Conservation (phyloP, 2,329 filamentous ascomycete species). For the Magnaporthiopsis poae region DNA sequence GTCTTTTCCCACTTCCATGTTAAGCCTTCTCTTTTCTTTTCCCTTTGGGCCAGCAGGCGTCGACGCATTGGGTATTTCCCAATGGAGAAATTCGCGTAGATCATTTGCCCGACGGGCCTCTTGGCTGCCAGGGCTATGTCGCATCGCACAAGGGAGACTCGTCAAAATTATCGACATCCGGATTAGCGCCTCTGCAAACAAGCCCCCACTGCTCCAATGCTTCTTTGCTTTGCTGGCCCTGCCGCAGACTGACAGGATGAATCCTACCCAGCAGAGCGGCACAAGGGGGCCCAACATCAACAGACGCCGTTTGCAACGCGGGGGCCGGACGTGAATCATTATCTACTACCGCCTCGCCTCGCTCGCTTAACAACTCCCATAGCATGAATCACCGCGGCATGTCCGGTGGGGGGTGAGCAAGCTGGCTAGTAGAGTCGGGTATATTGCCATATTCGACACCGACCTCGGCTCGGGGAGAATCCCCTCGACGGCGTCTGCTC, state of each 20-base stretch:
- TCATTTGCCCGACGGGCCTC: neutral
- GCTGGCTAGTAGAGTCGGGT: too few relatives aligned
- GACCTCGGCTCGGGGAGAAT: neutral
- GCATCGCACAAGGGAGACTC: slow-evolving; percentile 15
- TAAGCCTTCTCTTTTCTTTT: neutral
- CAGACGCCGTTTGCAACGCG: neutral
- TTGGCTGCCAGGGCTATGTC: neutral
- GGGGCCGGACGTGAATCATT: neutral
- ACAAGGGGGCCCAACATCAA: neutral
- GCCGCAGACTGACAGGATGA: too few relatives aligned
- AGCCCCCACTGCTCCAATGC: too few relatives aligned
- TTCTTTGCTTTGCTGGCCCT: neutral
- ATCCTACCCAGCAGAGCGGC: neutral
- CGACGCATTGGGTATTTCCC: neutral
- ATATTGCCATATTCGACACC: neutral
- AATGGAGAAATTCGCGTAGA: neutral
- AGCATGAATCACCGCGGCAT: neutral
- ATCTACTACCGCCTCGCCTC: neutral
- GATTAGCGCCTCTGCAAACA: slow-evolving; percentile 22
- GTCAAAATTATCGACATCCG: slow-evolving; percentile 30
- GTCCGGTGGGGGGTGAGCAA: neutral
- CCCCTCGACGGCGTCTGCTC: too few relatives aligned
- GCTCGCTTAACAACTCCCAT: neutral
- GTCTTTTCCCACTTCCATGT: too few relatives aligned
- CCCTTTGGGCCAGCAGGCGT: neutral